Conservation (phyloP, 306 rosid species). For the Prunus davidiana region DNA sequence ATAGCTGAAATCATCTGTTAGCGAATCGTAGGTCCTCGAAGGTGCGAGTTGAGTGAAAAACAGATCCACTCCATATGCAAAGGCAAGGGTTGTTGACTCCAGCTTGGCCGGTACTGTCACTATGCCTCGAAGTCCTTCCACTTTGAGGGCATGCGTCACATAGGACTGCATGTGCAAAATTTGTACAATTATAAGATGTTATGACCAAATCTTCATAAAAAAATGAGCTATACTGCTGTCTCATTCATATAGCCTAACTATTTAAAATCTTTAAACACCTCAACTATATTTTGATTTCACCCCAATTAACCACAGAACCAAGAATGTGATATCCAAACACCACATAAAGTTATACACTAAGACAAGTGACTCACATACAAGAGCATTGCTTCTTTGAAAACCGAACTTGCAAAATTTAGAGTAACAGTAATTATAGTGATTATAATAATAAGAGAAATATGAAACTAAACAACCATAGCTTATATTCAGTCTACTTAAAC, state of each 20-base stretch:
- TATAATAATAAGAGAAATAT: not conserved
- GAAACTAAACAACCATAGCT: not conserved
- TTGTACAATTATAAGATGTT: slow-evolving; percentile 10
- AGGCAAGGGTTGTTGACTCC: slow-evolving; percentile 91
- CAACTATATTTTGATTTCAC: not conserved
- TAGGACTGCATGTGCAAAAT: slow-evolving; percentile 62
- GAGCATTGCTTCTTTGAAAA: not conserved
- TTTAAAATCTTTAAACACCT: not conserved
- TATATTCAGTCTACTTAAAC: not conserved
- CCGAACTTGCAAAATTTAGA: not conserved
- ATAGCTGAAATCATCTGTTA: slow-evolving; percentile 99
- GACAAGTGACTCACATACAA: not conserved
- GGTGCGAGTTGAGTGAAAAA: slow-evolving; percentile 89
- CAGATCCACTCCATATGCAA: slow-evolving; percentile 89
- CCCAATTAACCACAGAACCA: not conserved
- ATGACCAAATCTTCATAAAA: slow-evolving; percentile 10
- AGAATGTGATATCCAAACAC: not conserved
- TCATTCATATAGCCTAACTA: too few species aligned
- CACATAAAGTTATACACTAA: not conserved
- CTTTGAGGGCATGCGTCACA: slow-evolving; percentile 75
- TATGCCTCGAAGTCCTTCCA: slow-evolving; percentile 86
- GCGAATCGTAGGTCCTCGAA: slow-evolving; percentile 86
- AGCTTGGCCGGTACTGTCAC: slow-evolving; percentile 83
- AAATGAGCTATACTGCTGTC: too few species aligned
- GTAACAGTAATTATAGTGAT: too few species aligned